These are phyloP conservation scores for Phellinidium pouzarii DNA, from an alignment of 1,284 basidiomycete species.

Conservation along the genomic window DNA sequence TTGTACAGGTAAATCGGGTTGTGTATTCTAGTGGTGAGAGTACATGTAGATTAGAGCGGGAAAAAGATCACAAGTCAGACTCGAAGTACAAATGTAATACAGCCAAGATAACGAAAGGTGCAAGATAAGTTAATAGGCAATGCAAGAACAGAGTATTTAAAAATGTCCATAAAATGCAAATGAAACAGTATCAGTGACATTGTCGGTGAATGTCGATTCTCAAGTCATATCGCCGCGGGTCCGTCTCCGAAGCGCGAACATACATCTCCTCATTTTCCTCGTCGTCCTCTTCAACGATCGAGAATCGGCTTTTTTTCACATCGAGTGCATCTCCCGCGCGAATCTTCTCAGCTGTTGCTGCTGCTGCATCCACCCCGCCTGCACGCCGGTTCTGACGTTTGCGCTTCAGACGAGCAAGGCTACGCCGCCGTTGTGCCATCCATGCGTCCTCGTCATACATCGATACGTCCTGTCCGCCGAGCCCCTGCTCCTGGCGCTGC, in stretches of 20 bases:
- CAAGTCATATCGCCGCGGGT: neutral
- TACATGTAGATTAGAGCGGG: neutral
- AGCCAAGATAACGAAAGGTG: neutral
- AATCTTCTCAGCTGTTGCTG: neutral
- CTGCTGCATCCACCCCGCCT: neutral
- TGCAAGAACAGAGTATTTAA: neutral
- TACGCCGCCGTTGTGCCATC: conserved; percentile 38
- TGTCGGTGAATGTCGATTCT: neutral
- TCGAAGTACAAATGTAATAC: neutral
- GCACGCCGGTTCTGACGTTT: conserved; percentile 16
- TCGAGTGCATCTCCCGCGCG: neutral
- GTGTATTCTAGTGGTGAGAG: neutral
- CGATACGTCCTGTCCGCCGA: conserved; percentile 18
- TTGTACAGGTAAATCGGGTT: neutral
- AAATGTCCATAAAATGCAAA: neutral
- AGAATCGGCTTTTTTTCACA: conserved; percentile 2
- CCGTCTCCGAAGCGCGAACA: neutral
- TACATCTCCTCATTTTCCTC: conserved; percentile 4
- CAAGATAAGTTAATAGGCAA: neutral
- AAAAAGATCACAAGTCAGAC: too few species aligned
- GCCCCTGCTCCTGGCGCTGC: neutral
- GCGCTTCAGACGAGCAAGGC: conserved; percentile 32
- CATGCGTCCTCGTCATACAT: conserved; percentile 35
- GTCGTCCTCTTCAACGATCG: conserved; percentile 14
- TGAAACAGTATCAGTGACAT: neutral